These are phyloP conservation scores for Aspergillus sclerotioniger DNA, from an alignment of 495 filamentous ascomycete species.

Conservation along the genomic window DNA sequence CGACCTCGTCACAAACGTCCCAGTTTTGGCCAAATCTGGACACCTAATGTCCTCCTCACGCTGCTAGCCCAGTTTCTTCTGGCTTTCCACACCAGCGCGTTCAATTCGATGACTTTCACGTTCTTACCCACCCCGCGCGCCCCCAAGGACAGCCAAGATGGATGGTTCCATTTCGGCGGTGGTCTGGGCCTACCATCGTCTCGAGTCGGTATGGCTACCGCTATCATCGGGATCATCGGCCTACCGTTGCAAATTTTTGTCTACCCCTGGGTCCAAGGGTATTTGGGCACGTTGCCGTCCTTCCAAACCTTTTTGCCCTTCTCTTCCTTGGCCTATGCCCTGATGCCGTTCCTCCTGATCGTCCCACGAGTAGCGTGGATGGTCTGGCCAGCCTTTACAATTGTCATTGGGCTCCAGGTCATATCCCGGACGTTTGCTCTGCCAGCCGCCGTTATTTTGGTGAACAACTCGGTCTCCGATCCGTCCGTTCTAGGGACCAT, in stretches of 20 bases:
- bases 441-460: constrained; percentile 64
- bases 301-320: constrained; percentile 59
- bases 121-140: constrained; percentile 67
- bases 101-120: constrained; percentile 70
- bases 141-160: constrained; percentile 40
- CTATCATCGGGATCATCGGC: constrained; percentile 66
- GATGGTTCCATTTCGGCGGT: constrained; percentile 65
- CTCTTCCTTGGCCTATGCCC: constrained; percentile 64
- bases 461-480: constrained; percentile 67
- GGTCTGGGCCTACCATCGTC: constrained; percentile 68
- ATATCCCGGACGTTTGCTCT: constrained; percentile 69
- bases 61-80: constrained; percentile 64
- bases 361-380: constrained; percentile 46
- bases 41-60: constrained; percentile 58
- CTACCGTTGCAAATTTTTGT: constrained; percentile 68
- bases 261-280: constrained; percentile 60
- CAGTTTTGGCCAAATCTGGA: constrained; percentile 60
- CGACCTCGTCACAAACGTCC: constrained; percentile 33
- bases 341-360: constrained; percentile 65
- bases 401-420: constrained; percentile 66
- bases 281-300: constrained; percentile 60
- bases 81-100: constrained; percentile 72
- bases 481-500: constrained; percentile 63
- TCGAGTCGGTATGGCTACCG: constrained; percentile 66
- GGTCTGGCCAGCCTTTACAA: constrained; percentile 58